Base-by-base conservation (phyloP, 2,329 filamentous ascomycete species). In the Fusarium citri region DNA sequence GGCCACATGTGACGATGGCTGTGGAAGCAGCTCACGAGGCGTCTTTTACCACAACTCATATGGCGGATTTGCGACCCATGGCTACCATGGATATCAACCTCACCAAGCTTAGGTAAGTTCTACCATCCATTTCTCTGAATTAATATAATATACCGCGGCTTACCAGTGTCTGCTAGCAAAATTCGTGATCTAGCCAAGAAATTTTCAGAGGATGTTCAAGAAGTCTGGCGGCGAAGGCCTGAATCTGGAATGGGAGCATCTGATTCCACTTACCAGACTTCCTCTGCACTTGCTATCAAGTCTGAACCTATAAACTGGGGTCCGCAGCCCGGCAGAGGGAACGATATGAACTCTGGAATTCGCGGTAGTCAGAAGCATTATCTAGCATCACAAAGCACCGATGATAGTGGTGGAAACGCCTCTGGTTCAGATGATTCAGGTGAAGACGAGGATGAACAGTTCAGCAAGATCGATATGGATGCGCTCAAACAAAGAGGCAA, bases 401-500 rank as follows among this genome's bases (percentile, higher is more conserved):
- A 64, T 46, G 59, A 63, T 20, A 64, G 41, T 47, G 64, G 31
- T 37, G 69, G 47, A 30, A 64, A 75, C 46, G 43, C 46, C 14
- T 76, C 77, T 9, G 75, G 69, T n/a, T 79, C 77, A 6, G 78
- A 79, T 37, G 77, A 78, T 37, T 73, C 72, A 5, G 73, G 60
- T 22, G 76, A 78, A 26, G 76, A 76, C 8, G 78, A 80, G 30
- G 79, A 81, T 34, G 78, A 80, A 43, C 67, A 76, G 22, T 81
- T 80, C 54, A 69, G 72, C 45, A 67, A 74, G 28, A 80, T 80
- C 63, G 76, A 82, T 59, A 81, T 82, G 78, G 78, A 80, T 5
- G 77, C 79, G 15, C 74, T 83, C 26, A 78, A 77, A 53, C 78
- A 80, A 51, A 76, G 81, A 60, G 81, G 81, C 14, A 83, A 82